phyloP scores from a whole-genome alignment of 2,329 filamentous ascomycete species.

The Leptographium galeiforme region DNA sequence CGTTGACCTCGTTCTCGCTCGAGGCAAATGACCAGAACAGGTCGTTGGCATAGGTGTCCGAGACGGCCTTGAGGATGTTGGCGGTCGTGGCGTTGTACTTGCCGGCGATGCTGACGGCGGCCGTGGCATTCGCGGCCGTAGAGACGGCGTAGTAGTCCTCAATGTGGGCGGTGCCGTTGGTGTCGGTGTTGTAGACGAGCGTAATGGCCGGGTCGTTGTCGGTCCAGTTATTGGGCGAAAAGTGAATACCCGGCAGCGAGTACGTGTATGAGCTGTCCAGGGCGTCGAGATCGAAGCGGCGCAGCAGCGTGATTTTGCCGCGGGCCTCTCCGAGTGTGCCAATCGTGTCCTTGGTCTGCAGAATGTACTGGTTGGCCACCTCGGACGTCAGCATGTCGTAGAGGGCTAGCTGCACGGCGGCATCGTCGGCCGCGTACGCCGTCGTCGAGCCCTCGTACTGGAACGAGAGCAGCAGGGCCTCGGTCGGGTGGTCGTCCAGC shows the following conservation, averaged over 20 bases:
- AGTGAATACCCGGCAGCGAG: slow-evolving; percentile 30
- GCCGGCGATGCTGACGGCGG: slow-evolving; percentile 24
- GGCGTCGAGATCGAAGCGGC: slow-evolving; percentile 29
- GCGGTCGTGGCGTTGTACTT: slow-evolving; percentile 29
- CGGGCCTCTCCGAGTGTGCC: slow-evolving; percentile 30
- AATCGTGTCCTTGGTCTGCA: slow-evolving; percentile 35
- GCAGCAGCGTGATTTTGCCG: slow-evolving; percentile 27
- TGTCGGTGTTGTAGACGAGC: slow-evolving; percentile 25
- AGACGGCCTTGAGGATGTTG: slow-evolving; percentile 25
- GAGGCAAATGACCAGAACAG: slow-evolving; percentile 36
- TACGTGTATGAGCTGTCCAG: slow-evolving; percentile 20
- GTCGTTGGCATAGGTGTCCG: slow-evolving; percentile 20
- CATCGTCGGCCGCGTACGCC: slow-evolving; percentile 18
- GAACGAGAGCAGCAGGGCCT: slow-evolving; percentile 31
- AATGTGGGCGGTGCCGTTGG: slow-evolving; percentile 27
- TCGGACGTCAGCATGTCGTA: slow-evolving; percentile 23
- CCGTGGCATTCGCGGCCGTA: slow-evolving; percentile 9
- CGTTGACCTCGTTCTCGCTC: slow-evolving; percentile 25
- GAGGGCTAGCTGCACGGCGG: slow-evolving; percentile 22
- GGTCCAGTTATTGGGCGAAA: slow-evolving; percentile 28
- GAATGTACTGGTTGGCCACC: slow-evolving; percentile 25
- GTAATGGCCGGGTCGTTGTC: slow-evolving; percentile 26
- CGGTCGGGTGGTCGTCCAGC: slow-evolving; percentile 30
- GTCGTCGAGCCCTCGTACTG: slow-evolving; percentile 29
- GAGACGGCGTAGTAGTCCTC: slow-evolving; percentile 34